A percentile compares a stretch with the other conserved stretches of the same genome.
These are phyloP conservation scores for Leishmania major DNA, from an alignment of 208 protist species.

Conservation along the genomic window DNA sequence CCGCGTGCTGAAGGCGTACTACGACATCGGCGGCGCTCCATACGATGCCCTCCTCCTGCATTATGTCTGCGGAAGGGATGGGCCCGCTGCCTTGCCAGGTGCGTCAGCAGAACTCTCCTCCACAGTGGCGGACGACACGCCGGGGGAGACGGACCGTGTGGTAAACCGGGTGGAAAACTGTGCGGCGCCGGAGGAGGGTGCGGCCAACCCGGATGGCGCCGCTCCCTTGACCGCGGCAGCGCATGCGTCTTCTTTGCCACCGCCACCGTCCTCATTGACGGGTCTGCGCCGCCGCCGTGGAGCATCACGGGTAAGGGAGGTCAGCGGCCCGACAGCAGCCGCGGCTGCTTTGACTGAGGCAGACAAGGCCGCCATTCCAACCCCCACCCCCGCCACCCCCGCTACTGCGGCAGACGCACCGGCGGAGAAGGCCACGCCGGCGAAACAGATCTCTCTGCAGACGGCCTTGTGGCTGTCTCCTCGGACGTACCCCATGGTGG, in stretches of 20 bases:
- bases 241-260: neutral
- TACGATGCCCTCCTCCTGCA: slow-evolving; percentile 37
- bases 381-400: neutral
- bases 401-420: neutral
- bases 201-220: neutral
- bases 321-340: neutral
- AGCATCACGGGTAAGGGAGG: neutral
- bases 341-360: neutral
- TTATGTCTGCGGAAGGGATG: slow-evolving; percentile 8
- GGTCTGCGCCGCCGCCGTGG: slow-evolving; percentile 12
- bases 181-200: neutral
- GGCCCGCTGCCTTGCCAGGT: neutral
- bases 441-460: neutral
- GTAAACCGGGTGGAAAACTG: neutral
- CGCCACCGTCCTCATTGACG: neutral
- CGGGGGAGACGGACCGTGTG: neutral
- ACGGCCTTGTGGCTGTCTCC: slow-evolving; percentile 30
- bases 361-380: neutral
- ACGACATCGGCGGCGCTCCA: slow-evolving; percentile 42
- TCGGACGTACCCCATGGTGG: slow-evolving; percentile 32
- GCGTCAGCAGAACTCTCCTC: neutral
- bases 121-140: neutral
- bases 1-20: slow-evolving; percentile 44
- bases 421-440: neutral
- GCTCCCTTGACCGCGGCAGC: neutral